These are phyloP conservation scores for Croton laevigatus DNA, from an alignment of 441 rosid genomes.

Conservation along the genomic window DNA sequence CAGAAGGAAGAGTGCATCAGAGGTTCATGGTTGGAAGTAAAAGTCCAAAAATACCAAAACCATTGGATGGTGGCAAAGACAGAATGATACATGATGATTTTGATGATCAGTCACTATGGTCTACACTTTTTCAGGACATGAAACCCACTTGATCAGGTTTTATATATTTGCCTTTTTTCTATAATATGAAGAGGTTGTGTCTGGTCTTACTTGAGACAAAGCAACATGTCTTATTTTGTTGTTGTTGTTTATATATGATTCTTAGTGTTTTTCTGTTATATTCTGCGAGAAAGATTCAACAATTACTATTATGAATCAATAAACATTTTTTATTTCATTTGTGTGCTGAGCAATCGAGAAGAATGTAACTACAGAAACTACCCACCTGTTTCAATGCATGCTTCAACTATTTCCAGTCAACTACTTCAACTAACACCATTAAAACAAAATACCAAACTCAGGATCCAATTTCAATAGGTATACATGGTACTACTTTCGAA, in stretches of 20 bases:
- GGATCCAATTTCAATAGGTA: too few relatives aligned
- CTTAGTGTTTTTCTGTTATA: neutral
- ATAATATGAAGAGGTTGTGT: neutral
- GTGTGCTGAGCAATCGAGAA: too few relatives aligned
- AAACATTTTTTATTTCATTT: too few relatives aligned
- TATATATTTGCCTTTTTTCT: neutral
- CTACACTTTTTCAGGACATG: constrained; percentile 57
- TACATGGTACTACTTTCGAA: too few relatives aligned
- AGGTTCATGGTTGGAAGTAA: neutral
- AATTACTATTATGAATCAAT: neutral
- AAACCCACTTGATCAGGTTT: constrained; percentile 52
- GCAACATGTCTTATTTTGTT: neutral
- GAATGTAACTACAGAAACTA: neutral
- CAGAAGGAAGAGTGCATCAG: constrained; percentile 13
- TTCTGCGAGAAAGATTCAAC: neutral
- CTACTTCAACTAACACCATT: neutral
- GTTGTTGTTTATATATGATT: constrained; percentile 7
- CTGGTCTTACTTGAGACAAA: neutral
- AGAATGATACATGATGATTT: constrained; percentile 22
- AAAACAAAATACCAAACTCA: too few relatives aligned
- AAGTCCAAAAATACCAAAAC: constrained; percentile 11
- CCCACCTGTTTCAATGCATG: neutral
- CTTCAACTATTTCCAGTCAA: neutral
- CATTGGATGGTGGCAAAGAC: constrained; percentile 23
- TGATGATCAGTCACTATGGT: constrained; percentile 44